Percentiles rank a stretch among this genome's conserved stretches.
Conservation (phyloP, 2,329 filamentous ascomycete species). For the Ophidiomyces ophidiicola region DNA sequence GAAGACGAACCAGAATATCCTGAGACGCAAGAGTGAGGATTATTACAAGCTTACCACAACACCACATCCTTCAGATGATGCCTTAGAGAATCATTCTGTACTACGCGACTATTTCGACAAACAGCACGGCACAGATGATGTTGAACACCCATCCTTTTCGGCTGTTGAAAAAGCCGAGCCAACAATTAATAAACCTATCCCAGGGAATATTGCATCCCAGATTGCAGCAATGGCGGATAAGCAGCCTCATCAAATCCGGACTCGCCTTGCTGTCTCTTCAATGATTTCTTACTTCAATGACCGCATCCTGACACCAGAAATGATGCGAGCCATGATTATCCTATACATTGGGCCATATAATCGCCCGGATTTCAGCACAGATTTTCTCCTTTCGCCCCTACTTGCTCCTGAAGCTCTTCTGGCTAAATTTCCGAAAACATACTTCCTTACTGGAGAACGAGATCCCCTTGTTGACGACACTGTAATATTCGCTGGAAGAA, state of each 20-base stretch:
- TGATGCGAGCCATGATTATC: slow-evolving; percentile 99
- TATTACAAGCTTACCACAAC: slow-evolving; percentile 76
- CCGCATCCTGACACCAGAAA: slow-evolving; percentile 83
- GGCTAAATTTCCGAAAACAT: slow-evolving; percentile 81
- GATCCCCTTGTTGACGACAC: slow-evolving; percentile 95
- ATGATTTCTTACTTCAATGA: slow-evolving; percentile 99
- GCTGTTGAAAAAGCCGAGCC: slow-evolving; percentile 14
- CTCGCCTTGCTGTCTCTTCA: slow-evolving; percentile 84
- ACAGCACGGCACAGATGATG: slow-evolving; percentile 10
- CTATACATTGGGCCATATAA: slow-evolving; percentile 90
- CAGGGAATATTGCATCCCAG: slow-evolving; percentile 28
- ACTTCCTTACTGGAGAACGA: slow-evolving; percentile 86
- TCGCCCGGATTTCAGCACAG: slow-evolving; percentile 79
- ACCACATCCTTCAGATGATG: slow-evolving; percentile 67
- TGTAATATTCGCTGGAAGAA: slow-evolving; percentile 79
- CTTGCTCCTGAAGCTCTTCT: slow-evolving; percentile 76
- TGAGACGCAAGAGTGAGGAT: slow-evolving; percentile 76
- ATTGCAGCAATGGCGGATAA: slow-evolving; percentile 24
- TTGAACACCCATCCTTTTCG: not conserved
- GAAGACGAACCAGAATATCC: slow-evolving; percentile 63
- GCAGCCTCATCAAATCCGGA: slow-evolving; percentile 49
- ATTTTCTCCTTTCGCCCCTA: slow-evolving; percentile 81
- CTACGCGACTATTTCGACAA: slow-evolving; percentile 24
- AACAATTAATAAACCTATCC: slow-evolving; percentile 21
- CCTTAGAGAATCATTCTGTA: slow-evolving; percentile 38